phyloP scores from a whole-genome alignment of 1,284 basidiomycete genomes.

The Exsudoporus floridanus region DNA sequence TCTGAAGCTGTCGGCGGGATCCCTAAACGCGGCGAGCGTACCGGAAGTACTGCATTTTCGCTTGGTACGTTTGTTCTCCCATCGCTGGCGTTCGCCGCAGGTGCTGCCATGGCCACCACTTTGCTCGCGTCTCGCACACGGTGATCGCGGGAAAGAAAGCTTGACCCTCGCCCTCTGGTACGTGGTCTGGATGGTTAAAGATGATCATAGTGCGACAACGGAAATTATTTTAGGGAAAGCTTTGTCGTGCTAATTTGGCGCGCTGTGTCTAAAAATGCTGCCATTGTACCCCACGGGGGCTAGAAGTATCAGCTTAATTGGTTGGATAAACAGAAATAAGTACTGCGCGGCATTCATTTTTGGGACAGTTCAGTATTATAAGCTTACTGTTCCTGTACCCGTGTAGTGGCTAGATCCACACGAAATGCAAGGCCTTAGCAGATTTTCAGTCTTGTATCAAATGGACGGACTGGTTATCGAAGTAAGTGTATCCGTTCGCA shows the following conservation, averaged over 20 bases:
- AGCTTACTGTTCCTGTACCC: neutral
- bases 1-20: conserved; percentile 44
- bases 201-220: conserved; percentile 3
- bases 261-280: neutral
- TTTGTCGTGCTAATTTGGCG: neutral
- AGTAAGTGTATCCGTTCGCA: too few species aligned
- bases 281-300: too few species aligned
- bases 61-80: conserved; percentile 17
- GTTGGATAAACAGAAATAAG: neutral
- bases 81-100: conserved; percentile 24
- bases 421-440: neutral
- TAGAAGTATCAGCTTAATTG: too few species aligned
- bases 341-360: neutral
- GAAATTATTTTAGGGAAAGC: neutral
- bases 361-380: neutral
- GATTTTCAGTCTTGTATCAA: neutral
- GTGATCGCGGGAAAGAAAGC: conserved; percentile 9
- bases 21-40: neutral
- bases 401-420: neutral
- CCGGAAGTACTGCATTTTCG: neutral
- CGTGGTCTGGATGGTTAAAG: conserved; percentile 1
- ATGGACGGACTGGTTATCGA: neutral
- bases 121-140: conserved; percentile 20
- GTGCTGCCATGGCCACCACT: conserved; percentile 19
- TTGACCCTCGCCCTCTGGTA: conserved; percentile 4